phyloP scores from a whole-genome alignment of 225 moss, liverwort and hornwort species.

The Antitrichia curtipendula region DNA sequence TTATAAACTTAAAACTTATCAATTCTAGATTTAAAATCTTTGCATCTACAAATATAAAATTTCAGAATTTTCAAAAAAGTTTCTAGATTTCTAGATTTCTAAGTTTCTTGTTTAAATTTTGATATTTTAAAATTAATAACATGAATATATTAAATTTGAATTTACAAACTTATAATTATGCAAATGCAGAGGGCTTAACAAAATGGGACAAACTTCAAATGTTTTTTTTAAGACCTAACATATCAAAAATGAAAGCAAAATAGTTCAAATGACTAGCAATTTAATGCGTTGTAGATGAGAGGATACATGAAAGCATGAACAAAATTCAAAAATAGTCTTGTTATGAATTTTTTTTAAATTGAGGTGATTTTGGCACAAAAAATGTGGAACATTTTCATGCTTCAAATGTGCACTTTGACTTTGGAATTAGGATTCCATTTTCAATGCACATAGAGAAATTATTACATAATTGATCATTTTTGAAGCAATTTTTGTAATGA shows the following conservation, averaged over 20 bases:
- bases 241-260: neutral
- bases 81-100: neutral
- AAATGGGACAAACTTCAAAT: neutral
- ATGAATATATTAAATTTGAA: no score
- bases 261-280: neutral
- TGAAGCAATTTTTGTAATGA: neutral
- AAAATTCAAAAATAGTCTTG: neutral
- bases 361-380: neutral
- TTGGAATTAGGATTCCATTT: neutral
- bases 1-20: neutral
- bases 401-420: neutral
- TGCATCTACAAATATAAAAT: neutral
- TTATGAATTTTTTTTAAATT: neutral
- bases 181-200: neutral
- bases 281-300: neutral
- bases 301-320: neutral
- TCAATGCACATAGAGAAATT: neutral
- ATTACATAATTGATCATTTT: neutral
- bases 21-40: neutral
- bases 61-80: neutral
- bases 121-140: neutral
- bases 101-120: neutral
- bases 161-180: neutral
- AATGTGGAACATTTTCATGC: accelerated
- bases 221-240: neutral